Conservation (phyloP, 2,329 filamentous ascomycete genomes). For the Pestalotiopsis fici region DNA sequence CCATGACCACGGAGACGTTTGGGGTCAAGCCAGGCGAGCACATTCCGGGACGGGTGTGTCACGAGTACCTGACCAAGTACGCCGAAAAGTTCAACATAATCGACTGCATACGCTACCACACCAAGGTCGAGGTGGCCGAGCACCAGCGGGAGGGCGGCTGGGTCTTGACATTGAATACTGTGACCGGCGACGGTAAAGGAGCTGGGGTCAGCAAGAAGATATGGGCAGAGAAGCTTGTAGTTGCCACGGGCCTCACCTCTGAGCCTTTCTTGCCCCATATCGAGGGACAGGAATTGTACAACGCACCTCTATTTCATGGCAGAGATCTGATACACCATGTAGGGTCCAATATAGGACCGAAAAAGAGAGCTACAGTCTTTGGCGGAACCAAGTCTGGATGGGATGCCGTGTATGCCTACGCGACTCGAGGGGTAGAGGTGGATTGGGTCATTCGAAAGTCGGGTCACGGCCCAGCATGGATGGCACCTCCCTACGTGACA, state of each 20-base stretch:
- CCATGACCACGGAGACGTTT: conserved; percentile 59
- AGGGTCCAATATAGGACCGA: conserved; percentile 34
- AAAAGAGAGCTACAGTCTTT: conserved; percentile 49
- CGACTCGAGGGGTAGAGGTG: conserved; percentile 52
- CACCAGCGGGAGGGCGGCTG: conserved; percentile 46
- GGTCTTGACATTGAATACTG: conserved; percentile 20
- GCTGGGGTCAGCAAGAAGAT: conserved; percentile 22
- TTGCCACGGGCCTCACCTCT: conserved; percentile 64
- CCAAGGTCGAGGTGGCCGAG: conserved; percentile 48
- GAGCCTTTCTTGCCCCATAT: conserved; percentile 55
- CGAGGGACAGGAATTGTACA: conserved; percentile 49
- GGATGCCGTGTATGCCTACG: conserved; percentile 63
- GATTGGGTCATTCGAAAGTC: conserved; percentile 59
- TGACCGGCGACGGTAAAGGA: background rate
- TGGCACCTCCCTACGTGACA: conserved; percentile 50
- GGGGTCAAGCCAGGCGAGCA: conserved; percentile 52
- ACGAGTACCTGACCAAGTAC: conserved; percentile 59
- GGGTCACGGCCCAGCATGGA: conserved; percentile 58
- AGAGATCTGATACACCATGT: conserved; percentile 45
- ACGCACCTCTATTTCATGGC: conserved; percentile 57
- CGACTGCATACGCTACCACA: conserved; percentile 48
- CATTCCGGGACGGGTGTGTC: conserved; percentile 57
- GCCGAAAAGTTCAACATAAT: conserved; percentile 53
- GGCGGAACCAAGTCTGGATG: conserved; percentile 64
- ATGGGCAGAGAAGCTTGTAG: conserved; percentile 50